Conservation (phyloP, 352 stramenopile species). For the Pythium utonaiense region DNA sequence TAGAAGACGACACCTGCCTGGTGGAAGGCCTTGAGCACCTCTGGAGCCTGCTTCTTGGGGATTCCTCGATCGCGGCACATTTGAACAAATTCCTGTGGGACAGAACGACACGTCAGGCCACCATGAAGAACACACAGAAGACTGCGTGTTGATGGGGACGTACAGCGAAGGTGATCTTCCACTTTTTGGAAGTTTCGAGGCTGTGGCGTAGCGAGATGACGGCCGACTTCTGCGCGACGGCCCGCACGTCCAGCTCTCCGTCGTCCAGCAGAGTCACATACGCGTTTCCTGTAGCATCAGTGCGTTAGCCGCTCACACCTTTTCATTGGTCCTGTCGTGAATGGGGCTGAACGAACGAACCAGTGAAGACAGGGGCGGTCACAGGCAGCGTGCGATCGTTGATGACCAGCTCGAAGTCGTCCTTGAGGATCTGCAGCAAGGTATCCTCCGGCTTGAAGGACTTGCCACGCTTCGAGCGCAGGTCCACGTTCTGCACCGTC, state of each 20-base stretch:
- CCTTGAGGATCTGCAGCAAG: constrained; percentile 62
- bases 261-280: constrained; percentile 74
- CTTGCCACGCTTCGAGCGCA: constrained; percentile 57
- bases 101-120: too few species aligned
- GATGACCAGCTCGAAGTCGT: constrained; percentile 80
- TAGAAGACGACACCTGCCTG: constrained; percentile 76
- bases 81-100: constrained; percentile 74
- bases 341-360: too few species aligned
- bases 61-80: constrained; percentile 73
- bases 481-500: constrained; percentile 60
- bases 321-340: too few species aligned
- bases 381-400: constrained; percentile 78
- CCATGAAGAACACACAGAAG: too few species aligned
- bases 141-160: constrained; percentile 10
- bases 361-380: constrained; percentile 63
- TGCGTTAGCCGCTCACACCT: too few species aligned
- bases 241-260: constrained; percentile 73
- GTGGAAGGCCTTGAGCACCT: constrained; percentile 75
- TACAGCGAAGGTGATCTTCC: constrained; percentile 68
- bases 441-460: constrained; percentile 59
- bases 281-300: constrained; percentile 37
- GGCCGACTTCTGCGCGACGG: constrained; percentile 73
- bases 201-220: constrained; percentile 71
- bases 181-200: constrained; percentile 71
- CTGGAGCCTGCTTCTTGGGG: constrained; percentile 75